These are phyloP conservation scores for Solanum hybrid DNA, from an alignment of 305 asterid species.

Conservation along the genomic window DNA sequence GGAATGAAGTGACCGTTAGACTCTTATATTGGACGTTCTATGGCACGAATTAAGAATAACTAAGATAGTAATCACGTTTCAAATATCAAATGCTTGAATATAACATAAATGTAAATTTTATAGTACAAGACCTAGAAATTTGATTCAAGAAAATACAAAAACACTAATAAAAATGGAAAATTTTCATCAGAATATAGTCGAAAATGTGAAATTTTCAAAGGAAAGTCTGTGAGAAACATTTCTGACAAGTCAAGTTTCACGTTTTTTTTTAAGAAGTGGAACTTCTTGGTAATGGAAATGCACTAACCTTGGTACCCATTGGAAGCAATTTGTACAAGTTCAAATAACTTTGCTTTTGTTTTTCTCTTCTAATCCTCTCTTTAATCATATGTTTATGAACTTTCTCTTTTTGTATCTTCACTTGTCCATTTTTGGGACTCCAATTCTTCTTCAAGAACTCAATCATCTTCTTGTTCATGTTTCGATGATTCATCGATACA, in stretches of 20 bases:
- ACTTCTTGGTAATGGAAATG: background rate
- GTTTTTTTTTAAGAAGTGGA: background rate
- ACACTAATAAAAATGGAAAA: background rate
- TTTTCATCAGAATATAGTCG: background rate
- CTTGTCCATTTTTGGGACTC: background rate
- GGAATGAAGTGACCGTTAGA: background rate
- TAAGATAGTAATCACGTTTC: background rate
- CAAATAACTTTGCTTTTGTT: conserved; percentile 24
- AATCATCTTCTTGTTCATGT: conserved; percentile 36
- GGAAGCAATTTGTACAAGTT: conserved; percentile 38
- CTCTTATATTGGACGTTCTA: background rate
- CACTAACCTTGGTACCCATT: conserved; percentile 38
- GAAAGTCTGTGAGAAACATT: background rate
- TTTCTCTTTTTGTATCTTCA: conserved; percentile 18
- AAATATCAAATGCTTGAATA: background rate
- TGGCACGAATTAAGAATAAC: background rate
- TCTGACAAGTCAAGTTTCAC: background rate
- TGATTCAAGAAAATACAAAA: background rate
- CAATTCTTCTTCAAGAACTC: conserved; percentile 34
- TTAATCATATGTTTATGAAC: conserved; percentile 31
- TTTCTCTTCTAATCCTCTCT: conserved; percentile 46
- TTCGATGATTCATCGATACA: conserved; percentile 1
- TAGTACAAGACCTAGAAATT: background rate
- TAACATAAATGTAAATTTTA: background rate
- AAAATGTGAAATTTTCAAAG: background rate